Evolutionary conservation across 805 yeast genomes (phyloP).

Genomic region (Starmerella bombicola): DNA sequence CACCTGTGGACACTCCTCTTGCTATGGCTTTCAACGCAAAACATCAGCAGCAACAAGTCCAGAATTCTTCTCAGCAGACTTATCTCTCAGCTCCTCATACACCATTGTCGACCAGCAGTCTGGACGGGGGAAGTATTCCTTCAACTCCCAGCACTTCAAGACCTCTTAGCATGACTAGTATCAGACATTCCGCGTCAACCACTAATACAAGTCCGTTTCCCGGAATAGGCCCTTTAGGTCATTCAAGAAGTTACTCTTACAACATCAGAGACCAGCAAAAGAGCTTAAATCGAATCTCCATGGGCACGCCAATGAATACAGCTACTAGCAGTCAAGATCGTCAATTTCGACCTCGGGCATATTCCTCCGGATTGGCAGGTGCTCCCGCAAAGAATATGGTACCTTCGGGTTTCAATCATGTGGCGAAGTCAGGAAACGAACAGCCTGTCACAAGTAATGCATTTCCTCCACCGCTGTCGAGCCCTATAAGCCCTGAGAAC

Average conservation of each 20-base stretch:
- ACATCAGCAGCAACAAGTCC: too few species aligned
- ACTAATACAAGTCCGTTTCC: neutral
- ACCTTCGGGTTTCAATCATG: too few species aligned
- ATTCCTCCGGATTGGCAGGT: constrained; percentile 10
- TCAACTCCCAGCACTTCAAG: constrained; percentile 2
- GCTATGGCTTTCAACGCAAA: neutral
- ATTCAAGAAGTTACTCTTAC: constrained; percentile 16
- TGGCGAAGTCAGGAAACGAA: too few species aligned
- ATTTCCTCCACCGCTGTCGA: constrained; percentile 20
- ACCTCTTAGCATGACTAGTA: neutral
- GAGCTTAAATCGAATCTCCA: constrained; percentile 7
- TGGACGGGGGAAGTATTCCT: constrained; percentile 1
- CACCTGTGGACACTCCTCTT: constrained; percentile 5
- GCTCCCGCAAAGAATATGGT: too few species aligned
- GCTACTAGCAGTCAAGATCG: neutral
- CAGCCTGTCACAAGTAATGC: too few species aligned
- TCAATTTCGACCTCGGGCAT: constrained; percentile 12
- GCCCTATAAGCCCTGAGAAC: constrained; percentile 16
- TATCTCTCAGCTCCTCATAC: constrained; percentile 6
- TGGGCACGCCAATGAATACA: neutral
- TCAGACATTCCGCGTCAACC: neutral
- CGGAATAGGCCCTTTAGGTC: constrained; percentile 4
- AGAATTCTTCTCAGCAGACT: neutral
- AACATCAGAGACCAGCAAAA: constrained; percentile 7
- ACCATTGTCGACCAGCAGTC: neutral